Percentiles rank a stretch among this genome's conserved stretches.
Conservation (phyloP, 2,329 filamentous ascomycete genomes). For the Microsporum canis region DNA sequence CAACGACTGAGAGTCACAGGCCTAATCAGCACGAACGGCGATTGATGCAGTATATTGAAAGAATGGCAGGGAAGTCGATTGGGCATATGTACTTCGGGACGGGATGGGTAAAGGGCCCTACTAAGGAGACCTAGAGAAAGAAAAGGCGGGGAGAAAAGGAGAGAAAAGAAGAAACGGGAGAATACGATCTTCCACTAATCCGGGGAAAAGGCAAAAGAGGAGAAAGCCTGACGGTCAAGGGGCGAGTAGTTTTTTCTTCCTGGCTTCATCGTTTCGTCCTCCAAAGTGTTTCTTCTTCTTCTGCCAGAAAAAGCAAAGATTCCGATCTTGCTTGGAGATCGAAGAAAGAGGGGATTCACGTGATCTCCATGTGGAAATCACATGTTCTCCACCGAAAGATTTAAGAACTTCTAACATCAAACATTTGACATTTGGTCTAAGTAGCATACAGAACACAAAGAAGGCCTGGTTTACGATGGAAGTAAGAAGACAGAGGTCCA, state of each 20-base stretch:
- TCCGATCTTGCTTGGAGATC: background rate
- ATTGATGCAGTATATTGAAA: background rate
- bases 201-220: background rate
- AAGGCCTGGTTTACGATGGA: slow-evolving; percentile 17
- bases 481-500: slow-evolving; percentile 36
- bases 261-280: background rate
- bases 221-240: background rate
- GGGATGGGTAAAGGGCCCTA: background rate
- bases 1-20: background rate
- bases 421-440: background rate
- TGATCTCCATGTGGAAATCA: background rate
- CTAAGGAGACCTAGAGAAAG: background rate
- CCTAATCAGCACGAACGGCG: background rate
- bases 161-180: slow-evolving; percentile 3
- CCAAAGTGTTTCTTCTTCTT: background rate
- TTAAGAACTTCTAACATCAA: background rate
- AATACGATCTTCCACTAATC: slow-evolving; percentile 6
- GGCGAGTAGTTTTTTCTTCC: background rate
- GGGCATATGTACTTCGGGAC: background rate
- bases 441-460: background rate
- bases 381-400: background rate
- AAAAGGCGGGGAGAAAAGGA: background rate
- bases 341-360: background rate
- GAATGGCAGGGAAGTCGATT: background rate
- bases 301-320: background rate